phyloP scores from a whole-genome alignment of 225 moss, liverwort and hornwort genomes.

The Anthoceros angustus region DNA sequence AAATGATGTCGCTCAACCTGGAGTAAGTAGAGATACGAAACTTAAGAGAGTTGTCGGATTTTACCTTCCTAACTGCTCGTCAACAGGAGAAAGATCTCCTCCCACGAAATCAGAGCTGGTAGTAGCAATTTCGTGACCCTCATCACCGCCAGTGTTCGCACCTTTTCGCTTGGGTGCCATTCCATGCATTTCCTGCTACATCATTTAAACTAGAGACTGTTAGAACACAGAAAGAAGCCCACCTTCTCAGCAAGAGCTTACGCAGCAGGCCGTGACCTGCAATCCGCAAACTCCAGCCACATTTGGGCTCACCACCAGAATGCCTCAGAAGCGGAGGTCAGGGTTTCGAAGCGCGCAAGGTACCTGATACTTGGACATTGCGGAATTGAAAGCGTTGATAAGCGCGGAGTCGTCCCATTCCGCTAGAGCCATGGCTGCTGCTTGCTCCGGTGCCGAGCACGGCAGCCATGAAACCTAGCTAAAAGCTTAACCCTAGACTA shows the following conservation, averaged over 20 bases:
- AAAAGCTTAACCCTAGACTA: too few relatives aligned
- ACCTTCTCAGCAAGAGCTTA: not conserved
- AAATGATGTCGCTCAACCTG: too few relatives aligned
- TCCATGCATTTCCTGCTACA: slow-evolving; percentile 1
- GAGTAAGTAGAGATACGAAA: too few relatives aligned
- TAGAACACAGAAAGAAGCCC: not conserved
- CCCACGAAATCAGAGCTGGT: not conserved
- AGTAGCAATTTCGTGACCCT: not conserved
- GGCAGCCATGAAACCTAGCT: too few relatives aligned
- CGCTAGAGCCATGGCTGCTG: not conserved
- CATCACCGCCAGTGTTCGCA: not conserved
- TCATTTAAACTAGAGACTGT: not conserved
- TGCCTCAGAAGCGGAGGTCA: not conserved
- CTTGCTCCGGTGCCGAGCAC: not conserved
- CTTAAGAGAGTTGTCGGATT: too few relatives aligned
- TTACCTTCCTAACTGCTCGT: too few relatives aligned
- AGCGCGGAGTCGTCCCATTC: not conserved
- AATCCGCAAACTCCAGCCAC: not conserved
- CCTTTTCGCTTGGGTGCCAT: not conserved
- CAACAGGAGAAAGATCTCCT: not conserved
- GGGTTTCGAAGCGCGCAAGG: not conserved
- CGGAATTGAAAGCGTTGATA: not conserved
- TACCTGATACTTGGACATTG: slow-evolving; percentile 1
- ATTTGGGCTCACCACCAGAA: not conserved
- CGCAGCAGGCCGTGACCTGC: not conserved